Percentiles rank a stretch among this genome's conserved stretches.
These are phyloP conservation scores for Balakata baccata DNA, from an alignment of 345 rosid genomes.

Conservation along the genomic window DNA sequence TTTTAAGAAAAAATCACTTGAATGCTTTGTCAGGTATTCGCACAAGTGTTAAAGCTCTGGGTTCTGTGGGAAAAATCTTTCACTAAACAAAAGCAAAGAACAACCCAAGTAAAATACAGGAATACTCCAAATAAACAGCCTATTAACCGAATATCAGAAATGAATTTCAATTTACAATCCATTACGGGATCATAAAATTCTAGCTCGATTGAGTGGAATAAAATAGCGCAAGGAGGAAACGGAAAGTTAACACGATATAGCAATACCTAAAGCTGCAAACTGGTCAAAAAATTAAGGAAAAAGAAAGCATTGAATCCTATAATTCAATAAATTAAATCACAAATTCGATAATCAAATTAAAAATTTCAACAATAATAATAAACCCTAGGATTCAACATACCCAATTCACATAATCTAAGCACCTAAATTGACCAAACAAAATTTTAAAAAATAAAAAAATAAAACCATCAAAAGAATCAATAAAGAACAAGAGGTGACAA, in stretches of 20 bases:
- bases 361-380: background rate
- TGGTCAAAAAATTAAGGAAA: background rate
- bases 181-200: no score
- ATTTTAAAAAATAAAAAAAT: background rate
- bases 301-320: background rate
- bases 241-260: background rate
- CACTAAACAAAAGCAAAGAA: no score
- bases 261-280: background rate
- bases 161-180: no score
- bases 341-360: background rate
- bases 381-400: background rate
- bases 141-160: background rate
- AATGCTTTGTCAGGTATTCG: background rate
- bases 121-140: background rate
- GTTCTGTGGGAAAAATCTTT: background rate
- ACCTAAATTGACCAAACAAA: background rate
- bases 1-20: no score
- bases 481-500: slow-evolving; percentile 14
- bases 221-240: background rate
- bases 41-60: background rate
- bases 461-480: background rate
- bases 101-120: background rate
- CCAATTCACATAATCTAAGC: slow-evolving; percentile 6
- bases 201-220: background rate
- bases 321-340: background rate